Percentiles rank a stretch among this genome's conserved stretches.
These are phyloP conservation scores for Fibroporia radiculosa DNA, from an alignment of 768 basidiomycete genomes.

Conservation along the genomic window DNA sequence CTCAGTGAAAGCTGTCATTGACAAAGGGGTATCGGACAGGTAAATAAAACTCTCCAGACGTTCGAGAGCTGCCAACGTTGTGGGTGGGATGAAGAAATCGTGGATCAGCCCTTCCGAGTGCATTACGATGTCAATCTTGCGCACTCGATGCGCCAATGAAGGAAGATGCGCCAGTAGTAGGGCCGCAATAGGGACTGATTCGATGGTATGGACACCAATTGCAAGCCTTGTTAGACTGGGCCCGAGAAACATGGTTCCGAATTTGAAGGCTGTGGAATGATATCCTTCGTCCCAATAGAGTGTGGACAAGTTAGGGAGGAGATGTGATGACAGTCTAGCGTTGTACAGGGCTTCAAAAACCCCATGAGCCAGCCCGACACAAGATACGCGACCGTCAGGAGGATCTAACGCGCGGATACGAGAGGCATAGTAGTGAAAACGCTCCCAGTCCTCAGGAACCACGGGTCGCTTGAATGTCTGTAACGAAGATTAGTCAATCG, in stretches of 20 bases:
- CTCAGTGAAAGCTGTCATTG: neutral
- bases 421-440: neutral
- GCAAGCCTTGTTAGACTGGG: neutral
- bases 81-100: neutral
- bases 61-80: neutral
- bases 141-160: neutral
- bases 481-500: neutral
- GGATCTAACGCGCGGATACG: neutral
- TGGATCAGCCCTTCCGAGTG: neutral
- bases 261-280: neutral
- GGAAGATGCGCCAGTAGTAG: neutral
- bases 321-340: neutral
- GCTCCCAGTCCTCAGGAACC: neutral
- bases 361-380: neutral
- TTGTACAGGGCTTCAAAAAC: neutral
- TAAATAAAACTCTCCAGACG: neutral
- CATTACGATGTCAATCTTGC: neutral
- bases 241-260: neutral
- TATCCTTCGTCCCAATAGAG: neutral
- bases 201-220: neutral
- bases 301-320: neutral
- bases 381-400: neutral
- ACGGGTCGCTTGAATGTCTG: neutral
- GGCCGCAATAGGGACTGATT: neutral
- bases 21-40: neutral